These are phyloP conservation scores for Plasmodium malariae DNA, from an alignment of 169 alveolate genomes.

Conservation along the genomic window DNA sequence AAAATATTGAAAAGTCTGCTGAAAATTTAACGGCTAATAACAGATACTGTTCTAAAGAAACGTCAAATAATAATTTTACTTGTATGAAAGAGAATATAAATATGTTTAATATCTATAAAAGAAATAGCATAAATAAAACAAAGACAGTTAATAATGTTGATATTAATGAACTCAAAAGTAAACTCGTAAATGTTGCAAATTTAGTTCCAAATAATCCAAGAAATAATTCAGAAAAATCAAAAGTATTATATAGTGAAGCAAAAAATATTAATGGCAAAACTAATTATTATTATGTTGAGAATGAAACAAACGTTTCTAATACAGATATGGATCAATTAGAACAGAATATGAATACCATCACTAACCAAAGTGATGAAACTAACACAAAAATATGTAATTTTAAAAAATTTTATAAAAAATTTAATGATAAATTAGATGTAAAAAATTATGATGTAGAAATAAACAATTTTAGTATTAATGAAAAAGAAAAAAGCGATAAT, in stretches of 20 bases:
- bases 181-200: slow-evolving; percentile 1
- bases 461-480: slow-evolving; percentile 48
- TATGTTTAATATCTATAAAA: slow-evolving; percentile 6
- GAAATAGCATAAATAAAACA: not conserved
- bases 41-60: slow-evolving; percentile 11
- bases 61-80: not conserved
- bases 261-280: slow-evolving; percentile 28
- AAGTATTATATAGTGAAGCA: slow-evolving; percentile 3
- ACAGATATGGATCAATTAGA: slow-evolving; percentile 12
- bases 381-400: slow-evolving; percentile 5
- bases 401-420: slow-evolving; percentile 12
- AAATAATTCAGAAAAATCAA: not conserved
- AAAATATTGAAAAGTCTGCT: not conserved
- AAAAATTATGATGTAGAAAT: slow-evolving; percentile 32
- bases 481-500: slow-evolving; percentile 32
- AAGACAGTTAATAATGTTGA: slow-evolving; percentile 40
- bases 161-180: slow-evolving; percentile 46
- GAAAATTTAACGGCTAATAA: slow-evolving; percentile 3
- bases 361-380: not conserved
- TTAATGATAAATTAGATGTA: slow-evolving; percentile 11
- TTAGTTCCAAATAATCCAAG: slow-evolving; percentile 1
- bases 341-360: not conserved
- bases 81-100: slow-evolving; percentile 14
- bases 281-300: not conserved
- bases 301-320: slow-evolving; percentile 6